A percentile compares a stretch with the other conserved stretches of the same genome.
These are phyloP conservation scores for Incumbomyces lentus DNA, from an alignment of 2,329 filamentous ascomycete genomes.

Conservation along the genomic window DNA sequence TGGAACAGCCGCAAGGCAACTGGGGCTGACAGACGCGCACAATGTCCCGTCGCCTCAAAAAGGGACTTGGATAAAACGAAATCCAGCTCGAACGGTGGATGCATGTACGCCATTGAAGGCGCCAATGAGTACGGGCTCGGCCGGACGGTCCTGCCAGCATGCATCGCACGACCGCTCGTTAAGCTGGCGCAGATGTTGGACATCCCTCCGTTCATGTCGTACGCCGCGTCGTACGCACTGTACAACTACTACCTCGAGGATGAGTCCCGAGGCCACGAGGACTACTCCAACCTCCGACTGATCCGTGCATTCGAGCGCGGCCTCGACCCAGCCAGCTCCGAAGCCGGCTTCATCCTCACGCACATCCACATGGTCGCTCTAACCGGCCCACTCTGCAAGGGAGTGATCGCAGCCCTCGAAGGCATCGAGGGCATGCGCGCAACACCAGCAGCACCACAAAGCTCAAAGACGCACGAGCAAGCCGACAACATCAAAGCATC, in stretches of 20 bases:
- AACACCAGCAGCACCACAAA: neutral
- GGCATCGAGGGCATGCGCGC: constrained; percentile 30
- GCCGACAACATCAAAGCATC: constrained; percentile 38
- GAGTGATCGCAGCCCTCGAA: constrained; percentile 58
- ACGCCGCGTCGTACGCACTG: constrained; percentile 52
- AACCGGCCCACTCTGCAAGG: constrained; percentile 65
- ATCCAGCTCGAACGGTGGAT: no score
- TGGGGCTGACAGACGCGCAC: constrained; percentile 23
- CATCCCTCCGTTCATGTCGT: constrained; percentile 91
- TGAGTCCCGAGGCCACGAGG: constrained; percentile 29
- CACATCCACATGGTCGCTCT: constrained; percentile 93
- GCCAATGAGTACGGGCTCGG: constrained; percentile 59
- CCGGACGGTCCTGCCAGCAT: constrained; percentile 59
- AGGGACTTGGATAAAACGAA: no score
- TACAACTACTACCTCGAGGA: constrained; percentile 56
- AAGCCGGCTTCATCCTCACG: constrained; percentile 91
- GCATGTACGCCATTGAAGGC: neutral
- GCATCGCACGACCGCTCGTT: constrained; percentile 71
- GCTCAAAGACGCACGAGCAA: no score
- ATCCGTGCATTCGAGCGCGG: constrained; percentile 87
- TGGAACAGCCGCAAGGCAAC: constrained; percentile 49
- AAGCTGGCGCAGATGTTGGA: constrained; percentile 60
- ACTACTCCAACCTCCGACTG: constrained; percentile 59
- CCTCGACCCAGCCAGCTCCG: constrained; percentile 74
- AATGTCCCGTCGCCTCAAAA: no score